Conservation (phyloP, 768 basidiomycete genomes). For the Russula emetica region DNA sequence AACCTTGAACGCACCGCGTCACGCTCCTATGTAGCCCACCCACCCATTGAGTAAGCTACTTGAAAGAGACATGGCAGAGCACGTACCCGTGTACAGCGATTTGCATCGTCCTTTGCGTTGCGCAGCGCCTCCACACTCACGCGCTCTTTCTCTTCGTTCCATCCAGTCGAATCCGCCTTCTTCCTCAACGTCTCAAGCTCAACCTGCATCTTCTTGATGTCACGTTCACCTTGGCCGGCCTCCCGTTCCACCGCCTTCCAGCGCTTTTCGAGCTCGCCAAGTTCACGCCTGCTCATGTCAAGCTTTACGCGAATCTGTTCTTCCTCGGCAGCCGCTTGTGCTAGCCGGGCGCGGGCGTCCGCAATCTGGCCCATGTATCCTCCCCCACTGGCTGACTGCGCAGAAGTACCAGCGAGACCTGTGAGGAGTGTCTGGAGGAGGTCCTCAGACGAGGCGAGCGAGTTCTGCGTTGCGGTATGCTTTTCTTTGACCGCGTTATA, state of each 20-base stretch:
- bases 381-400: constrained; percentile 73
- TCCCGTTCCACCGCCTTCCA: constrained; percentile 86
- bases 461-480: constrained; percentile 55
- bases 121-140: constrained; percentile 49
- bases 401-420: constrained; percentile 66
- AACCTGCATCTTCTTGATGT: constrained; percentile 53
- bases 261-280: constrained; percentile 66
- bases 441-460: constrained; percentile 74
- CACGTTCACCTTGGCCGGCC: constrained; percentile 68
- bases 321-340: constrained; percentile 78
- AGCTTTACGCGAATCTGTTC: constrained; percentile 77
- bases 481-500: constrained; percentile 65
- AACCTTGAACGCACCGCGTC: constrained; percentile 65
- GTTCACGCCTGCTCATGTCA: constrained; percentile 70
- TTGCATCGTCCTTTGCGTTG: constrained; percentile 51
- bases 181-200: constrained; percentile 55
- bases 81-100: constrained; percentile 59
- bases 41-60: constrained; percentile 1
- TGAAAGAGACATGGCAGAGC: not conserved
- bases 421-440: constrained; percentile 94
- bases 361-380: constrained; percentile 92
- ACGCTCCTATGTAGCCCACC: constrained; percentile 45
- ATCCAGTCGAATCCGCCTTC: constrained; percentile 58
- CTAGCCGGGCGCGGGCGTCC: constrained; percentile 67
- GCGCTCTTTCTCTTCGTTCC: constrained; percentile 72